Evolutionary conservation across 108 stramenopile species (phyloP).

Genomic region (Stephanodiscus triporus): DNA sequence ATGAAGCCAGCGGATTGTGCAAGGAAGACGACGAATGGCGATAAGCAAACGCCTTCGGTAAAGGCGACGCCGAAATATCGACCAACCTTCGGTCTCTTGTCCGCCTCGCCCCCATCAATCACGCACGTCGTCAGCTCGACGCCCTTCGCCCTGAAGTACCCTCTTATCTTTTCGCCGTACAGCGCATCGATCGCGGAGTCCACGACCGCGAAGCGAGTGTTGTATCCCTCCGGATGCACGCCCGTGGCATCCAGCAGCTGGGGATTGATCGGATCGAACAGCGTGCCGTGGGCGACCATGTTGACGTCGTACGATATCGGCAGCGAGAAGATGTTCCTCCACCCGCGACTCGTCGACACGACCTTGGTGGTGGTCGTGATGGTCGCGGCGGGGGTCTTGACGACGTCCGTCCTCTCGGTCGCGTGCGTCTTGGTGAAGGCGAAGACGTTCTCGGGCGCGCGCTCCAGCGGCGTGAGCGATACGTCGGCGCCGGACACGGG

Average conservation of each 20-base stretch:
- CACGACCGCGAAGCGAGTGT: constrained; percentile 83
- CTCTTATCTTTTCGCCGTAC: constrained; percentile 68
- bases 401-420: constrained; percentile 58
- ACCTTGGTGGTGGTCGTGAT: constrained; percentile 85
- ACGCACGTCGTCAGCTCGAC: constrained; percentile 69
- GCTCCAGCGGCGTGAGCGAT: constrained; percentile 71
- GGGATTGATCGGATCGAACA: constrained; percentile 72
- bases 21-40: too few relatives aligned
- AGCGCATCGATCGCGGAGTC: constrained; percentile 74
- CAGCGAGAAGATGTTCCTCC: constrained; percentile 86
- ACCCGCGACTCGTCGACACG: constrained; percentile 72
- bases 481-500: constrained; percentile 70
- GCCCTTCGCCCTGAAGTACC: constrained; percentile 70
- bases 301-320: constrained; percentile 92
- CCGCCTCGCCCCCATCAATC: constrained; percentile 78
- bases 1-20: too few relatives aligned
- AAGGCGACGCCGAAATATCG: too few relatives aligned
- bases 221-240: constrained; percentile 78
- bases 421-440: constrained; percentile 73
- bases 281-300: constrained; percentile 79
- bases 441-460: constrained; percentile 86
- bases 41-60: too few relatives aligned
- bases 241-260: constrained; percentile 84
- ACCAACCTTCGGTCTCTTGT: constrained; percentile 80
- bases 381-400: constrained; percentile 63